Evolutionary conservation across 2,329 filamentous ascomycete genomes (phyloP).

Genomic region (Golovinomyces cichoracearum): DNA sequence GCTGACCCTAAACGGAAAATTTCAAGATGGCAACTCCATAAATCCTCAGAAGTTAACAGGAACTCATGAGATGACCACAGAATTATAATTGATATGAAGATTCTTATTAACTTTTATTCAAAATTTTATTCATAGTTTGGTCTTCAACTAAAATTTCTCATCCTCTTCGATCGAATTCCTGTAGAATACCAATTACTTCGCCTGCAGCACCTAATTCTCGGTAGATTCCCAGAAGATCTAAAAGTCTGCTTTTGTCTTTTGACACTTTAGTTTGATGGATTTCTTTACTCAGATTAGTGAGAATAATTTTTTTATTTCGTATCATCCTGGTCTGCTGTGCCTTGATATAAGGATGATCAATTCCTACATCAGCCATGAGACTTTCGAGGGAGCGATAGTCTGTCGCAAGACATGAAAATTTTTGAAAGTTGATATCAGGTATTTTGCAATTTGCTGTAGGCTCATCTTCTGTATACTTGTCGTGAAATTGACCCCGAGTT

Average conservation of each 20-base stretch:
- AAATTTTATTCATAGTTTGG: too few species aligned
- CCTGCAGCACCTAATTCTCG: constrained; percentile 31
- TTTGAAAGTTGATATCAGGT: constrained; percentile 13
- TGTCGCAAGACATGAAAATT: constrained; percentile 27
- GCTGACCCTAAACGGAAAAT: constrained; percentile 60
- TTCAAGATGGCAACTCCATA: constrained; percentile 33
- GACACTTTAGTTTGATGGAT: constrained; percentile 28
- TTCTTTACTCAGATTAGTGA: constrained; percentile 37
- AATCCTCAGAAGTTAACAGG: neutral
- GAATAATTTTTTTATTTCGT: constrained; percentile 32
- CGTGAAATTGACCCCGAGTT: constrained; percentile 18
- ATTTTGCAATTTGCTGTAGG: constrained; percentile 8
- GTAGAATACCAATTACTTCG: constrained; percentile 28
- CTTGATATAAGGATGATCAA: constrained; percentile 35
- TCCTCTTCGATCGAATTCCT: constrained; percentile 9
- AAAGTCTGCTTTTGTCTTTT: constrained; percentile 19
- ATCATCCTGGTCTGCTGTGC: constrained; percentile 28
- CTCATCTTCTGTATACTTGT: constrained; percentile 16
- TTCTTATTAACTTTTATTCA: too few species aligned
- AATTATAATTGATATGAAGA: too few species aligned
- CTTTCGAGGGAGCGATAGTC: constrained; percentile 31
- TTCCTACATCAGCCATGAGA: constrained; percentile 24
- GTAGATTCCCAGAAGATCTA: constrained; percentile 34
- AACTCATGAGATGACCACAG: neutral
- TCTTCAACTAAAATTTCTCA: constrained; percentile 1